Evolutionary conservation across 371 early-diverging fungal species (phyloP).

Genomic region (Syncephalastrum monosporum): DNA sequence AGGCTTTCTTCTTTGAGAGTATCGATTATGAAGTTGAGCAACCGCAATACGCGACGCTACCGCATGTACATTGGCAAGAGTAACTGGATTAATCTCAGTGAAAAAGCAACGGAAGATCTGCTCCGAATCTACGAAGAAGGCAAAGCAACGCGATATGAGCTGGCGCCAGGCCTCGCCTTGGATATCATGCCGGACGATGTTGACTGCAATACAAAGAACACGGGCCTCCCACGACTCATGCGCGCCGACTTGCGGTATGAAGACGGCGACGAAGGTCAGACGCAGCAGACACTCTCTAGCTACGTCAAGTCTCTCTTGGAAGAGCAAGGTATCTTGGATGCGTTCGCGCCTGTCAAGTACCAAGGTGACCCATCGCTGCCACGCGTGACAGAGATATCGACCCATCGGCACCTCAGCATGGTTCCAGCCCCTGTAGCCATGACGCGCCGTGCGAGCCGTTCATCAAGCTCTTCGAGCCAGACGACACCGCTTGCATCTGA

Average conservation of each 20-base stretch:
- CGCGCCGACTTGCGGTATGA: conserved; percentile 41
- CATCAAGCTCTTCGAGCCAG: not conserved
- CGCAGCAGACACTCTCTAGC: conserved; percentile 23
- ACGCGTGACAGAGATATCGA: conserved; percentile 23
- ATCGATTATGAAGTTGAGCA: no score
- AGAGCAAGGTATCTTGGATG: conserved; percentile 43
- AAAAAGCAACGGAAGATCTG: conserved; percentile 35
- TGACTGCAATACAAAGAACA: conserved; percentile 45
- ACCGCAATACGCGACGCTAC: no score
- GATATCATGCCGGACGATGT: conserved; percentile 49
- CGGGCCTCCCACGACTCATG: conserved; percentile 41
- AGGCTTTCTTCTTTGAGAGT: no score
- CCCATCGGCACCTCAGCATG: conserved; percentile 42
- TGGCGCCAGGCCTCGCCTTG: conserved; percentile 29
- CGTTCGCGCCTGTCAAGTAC: conserved; percentile 32
- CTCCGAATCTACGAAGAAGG: conserved; percentile 31
- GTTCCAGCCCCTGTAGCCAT: conserved; percentile 26
- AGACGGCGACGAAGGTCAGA: not conserved
- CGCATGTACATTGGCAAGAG: conserved; percentile 45
- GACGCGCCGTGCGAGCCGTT: conserved; percentile 18
- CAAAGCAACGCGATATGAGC: conserved; percentile 31
- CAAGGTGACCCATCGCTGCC: conserved; percentile 20
- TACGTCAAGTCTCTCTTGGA: conserved; percentile 32
- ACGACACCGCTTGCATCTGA: no score
- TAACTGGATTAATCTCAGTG: conserved; percentile 40